A percentile compares a stretch with the other conserved stretches of the same genome.
Conservation (phyloP, 1,139 yeast genomes). For the Citeromyces siamensis region DNA sequence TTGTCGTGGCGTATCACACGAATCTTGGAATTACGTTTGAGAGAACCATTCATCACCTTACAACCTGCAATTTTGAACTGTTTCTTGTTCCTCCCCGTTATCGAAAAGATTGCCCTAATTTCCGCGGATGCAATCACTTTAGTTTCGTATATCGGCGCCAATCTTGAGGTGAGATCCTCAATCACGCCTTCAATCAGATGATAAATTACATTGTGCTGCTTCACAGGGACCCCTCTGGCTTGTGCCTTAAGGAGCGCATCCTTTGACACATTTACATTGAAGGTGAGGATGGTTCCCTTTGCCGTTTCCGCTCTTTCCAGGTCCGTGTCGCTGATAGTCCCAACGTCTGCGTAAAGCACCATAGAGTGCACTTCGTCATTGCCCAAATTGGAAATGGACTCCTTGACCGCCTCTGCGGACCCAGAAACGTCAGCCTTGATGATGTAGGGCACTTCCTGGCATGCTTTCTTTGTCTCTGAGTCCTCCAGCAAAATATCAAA, state of each 20-base stretch:
- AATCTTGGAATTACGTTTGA: conserved; percentile 47
- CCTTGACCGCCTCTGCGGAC: conserved; percentile 49
- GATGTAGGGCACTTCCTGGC: conserved; percentile 44
- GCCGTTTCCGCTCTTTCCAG: conserved; percentile 71
- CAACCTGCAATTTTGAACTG: conserved; percentile 75
- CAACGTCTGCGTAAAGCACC: conserved; percentile 68
- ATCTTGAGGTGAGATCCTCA: conserved; percentile 40
- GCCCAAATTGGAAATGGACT: conserved; percentile 71
- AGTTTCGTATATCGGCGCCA: conserved; percentile 59
- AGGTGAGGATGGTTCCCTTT: conserved; percentile 62
- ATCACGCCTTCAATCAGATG: conserved; percentile 81
- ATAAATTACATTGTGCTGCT: conserved; percentile 71
- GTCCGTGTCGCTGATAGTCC: conserved; percentile 77
- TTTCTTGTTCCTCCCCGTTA: conserved; percentile 37
- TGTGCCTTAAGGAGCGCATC: conserved; percentile 52
- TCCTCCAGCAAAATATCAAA: conserved; percentile 14
- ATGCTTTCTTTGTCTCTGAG: conserved; percentile 13
- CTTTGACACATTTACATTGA: conserved; percentile 63
- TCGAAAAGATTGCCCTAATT: conserved; percentile 60
- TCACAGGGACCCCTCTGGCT: conserved; percentile 42
- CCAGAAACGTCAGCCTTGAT: conserved; percentile 85
- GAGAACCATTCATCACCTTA: conserved; percentile 59
- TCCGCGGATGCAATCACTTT: conserved; percentile 61
- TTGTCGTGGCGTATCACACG: conserved; percentile 47
- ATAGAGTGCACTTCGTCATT: conserved; percentile 69